phyloP scores from a whole-genome alignment of 345 rosid species.

The Boechera retrofracta region DNA sequence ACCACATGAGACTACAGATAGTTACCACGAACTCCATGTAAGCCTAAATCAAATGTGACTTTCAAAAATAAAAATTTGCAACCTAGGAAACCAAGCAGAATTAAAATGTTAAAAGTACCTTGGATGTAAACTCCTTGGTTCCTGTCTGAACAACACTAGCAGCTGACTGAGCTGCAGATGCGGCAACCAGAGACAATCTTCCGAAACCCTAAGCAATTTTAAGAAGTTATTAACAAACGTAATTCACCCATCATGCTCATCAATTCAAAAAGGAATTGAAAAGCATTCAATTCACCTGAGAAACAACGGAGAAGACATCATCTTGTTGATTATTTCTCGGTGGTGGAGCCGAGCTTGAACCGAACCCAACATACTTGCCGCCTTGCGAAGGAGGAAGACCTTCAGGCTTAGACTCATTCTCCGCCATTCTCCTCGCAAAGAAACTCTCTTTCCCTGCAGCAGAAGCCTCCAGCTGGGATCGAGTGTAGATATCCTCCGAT shows the following conservation, averaged over 20 bases:
- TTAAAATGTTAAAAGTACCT: background rate
- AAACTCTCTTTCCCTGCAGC: conserved; percentile 87
- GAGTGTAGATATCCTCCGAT: conserved; percentile 74
- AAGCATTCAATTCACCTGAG: conserved; percentile 64
- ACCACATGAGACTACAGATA: background rate
- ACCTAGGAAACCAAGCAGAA: background rate
- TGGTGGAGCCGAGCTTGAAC: conserved; percentile 70
- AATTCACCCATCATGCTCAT: background rate
- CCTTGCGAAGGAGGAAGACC: conserved; percentile 94
- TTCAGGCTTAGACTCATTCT: conserved; percentile 84
- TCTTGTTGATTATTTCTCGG: conserved; percentile 60
- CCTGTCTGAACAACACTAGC: conserved; percentile 77
- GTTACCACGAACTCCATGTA: too few relatives aligned
- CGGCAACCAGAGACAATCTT: conserved; percentile 80
- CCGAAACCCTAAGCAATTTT: conserved; percentile 71
- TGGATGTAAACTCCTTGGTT: conserved; percentile 45
- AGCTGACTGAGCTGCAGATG: conserved; percentile 64
- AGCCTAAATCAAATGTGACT: too few relatives aligned
- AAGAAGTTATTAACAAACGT: conserved; percentile 13
- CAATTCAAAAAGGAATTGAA: background rate
- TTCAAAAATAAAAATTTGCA: too few relatives aligned
- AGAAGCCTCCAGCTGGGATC: conserved; percentile 80
- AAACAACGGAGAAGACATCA: conserved; percentile 73
- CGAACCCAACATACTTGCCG: conserved; percentile 95
- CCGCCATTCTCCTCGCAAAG: conserved; percentile 72